A percentile compares a stretch with the other conserved stretches of the same genome.
Evolutionary conservation across 768 basidiomycete genomes (phyloP).

Genomic region (Austroboletus eburneus): DNA sequence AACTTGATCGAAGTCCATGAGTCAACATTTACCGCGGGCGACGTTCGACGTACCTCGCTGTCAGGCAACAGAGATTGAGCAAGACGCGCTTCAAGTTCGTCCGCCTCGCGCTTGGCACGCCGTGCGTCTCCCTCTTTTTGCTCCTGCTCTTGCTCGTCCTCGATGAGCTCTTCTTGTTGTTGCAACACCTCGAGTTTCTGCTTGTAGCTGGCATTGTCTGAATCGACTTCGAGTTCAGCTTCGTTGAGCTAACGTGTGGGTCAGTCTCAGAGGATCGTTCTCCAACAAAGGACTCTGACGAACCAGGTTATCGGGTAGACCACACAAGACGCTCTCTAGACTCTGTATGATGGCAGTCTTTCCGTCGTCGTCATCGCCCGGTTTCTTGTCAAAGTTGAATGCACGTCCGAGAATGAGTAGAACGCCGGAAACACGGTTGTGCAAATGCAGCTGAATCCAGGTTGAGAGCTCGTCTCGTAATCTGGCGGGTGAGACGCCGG

Average conservation of each 20-base stretch:
- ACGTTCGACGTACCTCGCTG: slow-evolving; percentile 61
- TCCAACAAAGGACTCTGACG: slow-evolving; percentile 25
- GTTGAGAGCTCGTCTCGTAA: slow-evolving; percentile 85
- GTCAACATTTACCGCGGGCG: not conserved
- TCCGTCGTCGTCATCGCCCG: slow-evolving; percentile 72
- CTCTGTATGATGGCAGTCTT: slow-evolving; percentile 77
- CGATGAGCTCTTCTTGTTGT: slow-evolving; percentile 98
- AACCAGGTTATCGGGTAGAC: slow-evolving; percentile 92
- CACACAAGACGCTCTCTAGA: slow-evolving; percentile 86
- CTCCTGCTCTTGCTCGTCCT: slow-evolving; percentile 98
- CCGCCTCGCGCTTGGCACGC: slow-evolving; percentile 75
- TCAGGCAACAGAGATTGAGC: slow-evolving; percentile 85
- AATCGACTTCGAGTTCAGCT: slow-evolving; percentile 94
- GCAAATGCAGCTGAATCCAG: slow-evolving; percentile 91
- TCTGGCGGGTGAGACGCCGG: slow-evolving; percentile 81
- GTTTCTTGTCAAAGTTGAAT: slow-evolving; percentile 84
- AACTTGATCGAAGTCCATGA: slow-evolving; percentile 39
- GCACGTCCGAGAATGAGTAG: slow-evolving; percentile 91
- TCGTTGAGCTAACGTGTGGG: slow-evolving; percentile 73
- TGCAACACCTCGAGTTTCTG: slow-evolving; percentile 97
- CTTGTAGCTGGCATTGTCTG: slow-evolving; percentile 92
- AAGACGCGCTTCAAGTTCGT: slow-evolving; percentile 71
- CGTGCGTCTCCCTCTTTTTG: slow-evolving; percentile 92
- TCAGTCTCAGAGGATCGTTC: not conserved
- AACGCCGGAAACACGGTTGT: slow-evolving; percentile 89